Percentiles rank a stretch among this genome's conserved stretches.
phyloP scores from a whole-genome alignment of 306 rosid species.

The Castanea crenata region DNA sequence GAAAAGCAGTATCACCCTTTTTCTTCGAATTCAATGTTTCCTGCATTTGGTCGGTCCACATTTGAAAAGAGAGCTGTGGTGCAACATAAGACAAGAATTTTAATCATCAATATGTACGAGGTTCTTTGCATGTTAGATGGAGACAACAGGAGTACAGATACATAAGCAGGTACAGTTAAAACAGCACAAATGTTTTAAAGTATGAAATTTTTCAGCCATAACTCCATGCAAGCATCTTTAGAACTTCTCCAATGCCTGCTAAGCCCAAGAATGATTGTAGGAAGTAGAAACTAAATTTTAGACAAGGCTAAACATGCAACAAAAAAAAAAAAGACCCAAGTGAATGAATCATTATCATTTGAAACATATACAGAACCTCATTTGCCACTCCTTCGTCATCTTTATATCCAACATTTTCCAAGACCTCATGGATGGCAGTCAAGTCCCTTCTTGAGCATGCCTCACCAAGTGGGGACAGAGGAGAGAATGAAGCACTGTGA shows the following conservation, averaged over 20 bases:
- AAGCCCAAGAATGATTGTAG: not conserved
- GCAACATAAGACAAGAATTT: slow-evolving; percentile 8
- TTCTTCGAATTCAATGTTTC: slow-evolving; percentile 72
- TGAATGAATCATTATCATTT: not conserved
- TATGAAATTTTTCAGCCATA: not conserved
- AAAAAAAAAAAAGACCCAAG: not conserved
- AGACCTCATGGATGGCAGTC: slow-evolving; percentile 77
- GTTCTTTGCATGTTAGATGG: not conserved
- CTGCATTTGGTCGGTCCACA: slow-evolving; percentile 89
- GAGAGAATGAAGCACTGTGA: slow-evolving; percentile 47
- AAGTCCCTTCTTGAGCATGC: slow-evolving; percentile 81
- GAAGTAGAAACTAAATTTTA: not conserved
- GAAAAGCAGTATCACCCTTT: slow-evolving; percentile 66
- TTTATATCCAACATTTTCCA: slow-evolving; percentile 65
- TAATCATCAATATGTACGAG: not conserved
- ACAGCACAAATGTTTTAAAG: not conserved
- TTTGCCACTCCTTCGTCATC: slow-evolving; percentile 78
- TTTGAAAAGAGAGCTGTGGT: slow-evolving; percentile 71
- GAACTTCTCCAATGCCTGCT: not conserved
- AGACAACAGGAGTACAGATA: slow-evolving; percentile 6
- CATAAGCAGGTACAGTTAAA: not conserved
- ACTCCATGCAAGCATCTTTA: not conserved
- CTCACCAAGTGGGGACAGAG: slow-evolving; percentile 72
- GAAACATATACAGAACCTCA: slow-evolving; percentile 49
- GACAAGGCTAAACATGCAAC: not conserved